These are phyloP conservation scores for Pharnaceum exiguum DNA, from an alignment of 148 eudicot genomes.

Conservation along the genomic window DNA sequence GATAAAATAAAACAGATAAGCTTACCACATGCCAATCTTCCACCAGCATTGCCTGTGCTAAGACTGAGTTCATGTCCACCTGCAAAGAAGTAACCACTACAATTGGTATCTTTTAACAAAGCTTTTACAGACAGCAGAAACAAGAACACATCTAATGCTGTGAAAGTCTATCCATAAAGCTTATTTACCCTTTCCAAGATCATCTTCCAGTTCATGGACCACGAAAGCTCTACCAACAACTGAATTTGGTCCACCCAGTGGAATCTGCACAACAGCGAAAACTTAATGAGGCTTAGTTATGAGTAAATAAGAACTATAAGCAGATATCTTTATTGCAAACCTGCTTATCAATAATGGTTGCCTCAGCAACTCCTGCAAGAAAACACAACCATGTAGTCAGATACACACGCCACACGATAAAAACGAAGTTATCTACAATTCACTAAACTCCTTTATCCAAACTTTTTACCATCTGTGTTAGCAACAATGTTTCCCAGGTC, in stretches of 20 bases:
- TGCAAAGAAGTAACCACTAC: conserved; percentile 26
- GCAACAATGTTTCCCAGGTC: conserved; percentile 99
- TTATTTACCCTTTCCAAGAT: conserved; percentile 94
- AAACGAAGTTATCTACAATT: neutral
- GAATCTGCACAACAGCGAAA: conserved; percentile 70
- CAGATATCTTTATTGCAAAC: too few relatives aligned
- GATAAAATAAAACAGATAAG: neutral
- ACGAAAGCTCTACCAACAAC: conserved; percentile 93
- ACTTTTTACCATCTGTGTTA: conserved; percentile 61
- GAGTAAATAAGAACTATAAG: too few relatives aligned
- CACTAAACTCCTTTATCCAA: neutral
- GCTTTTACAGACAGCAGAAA: neutral
- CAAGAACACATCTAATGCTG: neutral
- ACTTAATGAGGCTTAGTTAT: too few relatives aligned
- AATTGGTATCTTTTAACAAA: conserved; percentile 3
- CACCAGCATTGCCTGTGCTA: conserved; percentile 95
- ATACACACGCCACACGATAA: neutral
- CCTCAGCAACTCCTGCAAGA: conserved; percentile 81
- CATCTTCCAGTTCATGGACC: conserved; percentile 94
- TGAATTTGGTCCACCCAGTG: conserved; percentile 72
- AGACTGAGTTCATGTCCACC: conserved; percentile 97
- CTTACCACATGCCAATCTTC: conserved; percentile 95
- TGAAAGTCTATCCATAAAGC: neutral
- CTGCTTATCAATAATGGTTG: conserved; percentile 79
- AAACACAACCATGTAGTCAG: conserved; percentile 1